Conservation (phyloP, 2,329 filamentous ascomycete genomes). For the Thielaviopsis populi region DNA sequence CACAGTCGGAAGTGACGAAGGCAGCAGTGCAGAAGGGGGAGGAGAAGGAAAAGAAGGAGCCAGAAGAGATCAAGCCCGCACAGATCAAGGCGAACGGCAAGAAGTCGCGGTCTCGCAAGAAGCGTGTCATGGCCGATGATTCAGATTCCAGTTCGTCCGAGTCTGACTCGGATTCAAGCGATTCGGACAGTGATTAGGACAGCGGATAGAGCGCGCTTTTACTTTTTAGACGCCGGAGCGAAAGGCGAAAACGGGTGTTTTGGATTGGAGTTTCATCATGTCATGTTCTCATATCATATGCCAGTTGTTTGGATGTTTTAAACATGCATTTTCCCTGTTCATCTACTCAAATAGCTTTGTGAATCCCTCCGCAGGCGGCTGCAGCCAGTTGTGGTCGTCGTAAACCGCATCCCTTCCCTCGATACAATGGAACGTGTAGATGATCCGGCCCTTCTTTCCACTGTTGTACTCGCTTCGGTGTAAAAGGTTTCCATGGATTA, state of each 20-base stretch:
- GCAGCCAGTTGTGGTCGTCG: conserved; percentile 83
- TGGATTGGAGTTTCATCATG: not conserved
- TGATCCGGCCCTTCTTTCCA: conserved; percentile 73
- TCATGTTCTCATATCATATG: not conserved
- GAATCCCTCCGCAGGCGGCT: conserved; percentile 68
- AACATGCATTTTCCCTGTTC: not conserved
- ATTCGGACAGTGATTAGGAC: conserved; percentile 18
- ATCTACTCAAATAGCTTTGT: conserved; percentile 39
- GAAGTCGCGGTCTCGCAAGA: conserved; percentile 22
- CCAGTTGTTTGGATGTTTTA: conserved; percentile 4
- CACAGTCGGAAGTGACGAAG: conserved; percentile 11
- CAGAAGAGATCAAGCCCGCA: conserved; percentile 15
- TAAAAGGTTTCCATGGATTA: conserved; percentile 90
- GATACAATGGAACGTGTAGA: conserved; percentile 96
- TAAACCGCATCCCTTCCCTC: conserved; percentile 62
- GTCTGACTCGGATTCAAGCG: conserved; percentile 24
- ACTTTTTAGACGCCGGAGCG: not conserved
- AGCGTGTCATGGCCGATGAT: conserved; percentile 19
- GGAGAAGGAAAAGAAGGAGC: conserved; percentile 13
- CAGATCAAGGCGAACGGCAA: conserved; percentile 24
- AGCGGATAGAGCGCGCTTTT: conserved; percentile 7
- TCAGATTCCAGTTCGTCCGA: conserved; percentile 23
- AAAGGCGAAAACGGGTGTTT: not conserved
- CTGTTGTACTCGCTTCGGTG: conserved; percentile 93
- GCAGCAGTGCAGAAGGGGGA: conserved; percentile 6